Evolutionary conservation across 371 early-diverging fungal species (phyloP), one percentile per base, ranked within the genome.

Genomic region (Mucor piriformis): DNA sequence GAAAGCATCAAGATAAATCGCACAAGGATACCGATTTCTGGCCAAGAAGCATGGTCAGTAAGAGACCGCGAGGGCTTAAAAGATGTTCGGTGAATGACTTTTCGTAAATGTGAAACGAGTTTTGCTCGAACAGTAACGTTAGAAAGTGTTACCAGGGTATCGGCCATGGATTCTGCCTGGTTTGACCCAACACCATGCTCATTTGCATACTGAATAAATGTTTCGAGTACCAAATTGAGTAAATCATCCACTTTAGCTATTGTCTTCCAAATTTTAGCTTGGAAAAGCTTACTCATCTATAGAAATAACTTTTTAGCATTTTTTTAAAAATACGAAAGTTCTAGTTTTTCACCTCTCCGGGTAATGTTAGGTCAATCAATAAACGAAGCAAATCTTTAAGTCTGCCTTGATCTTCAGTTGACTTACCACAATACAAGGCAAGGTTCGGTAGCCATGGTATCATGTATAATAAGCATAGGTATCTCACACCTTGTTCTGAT

Each of bases 1-100:
- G 92, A 89, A 21, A 92, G 75, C 81, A 93, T 92, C 57, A 95
- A 72, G 37, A 90, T 78, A 71, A 94, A 90, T n/a, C 95, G 86
- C 37, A 91, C 69, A 49, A 95, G 73, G 12, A 92, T 90, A 0
- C 90, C 87, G 50, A 96, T 91, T 63, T 93, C 90, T 15, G 83
- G 76, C 95, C 95, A 95, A 20, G 88, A 80, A 18, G 86, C 74
- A 58, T 94, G 95, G 16, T 93, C 86, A 2, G 88, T 82, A 24
- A 95, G 69, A 24, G 81, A 77, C 3, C 85, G 66, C 23, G 81
- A 84, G 47, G 89, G 88, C 54, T 80, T 82, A 54, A 85, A 70
- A 21, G 91, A 87, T 3, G 92, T 91, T 62, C 81, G 71, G 16
- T 81, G 66, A 32, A 90, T 74, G 0, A 77, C 63, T 63, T 88